A percentile compares a stretch with the other conserved stretches of the same genome.
Evolutionary conservation across 2,329 filamentous ascomycete species (phyloP).

Genomic region (Venturia carpophila): DNA sequence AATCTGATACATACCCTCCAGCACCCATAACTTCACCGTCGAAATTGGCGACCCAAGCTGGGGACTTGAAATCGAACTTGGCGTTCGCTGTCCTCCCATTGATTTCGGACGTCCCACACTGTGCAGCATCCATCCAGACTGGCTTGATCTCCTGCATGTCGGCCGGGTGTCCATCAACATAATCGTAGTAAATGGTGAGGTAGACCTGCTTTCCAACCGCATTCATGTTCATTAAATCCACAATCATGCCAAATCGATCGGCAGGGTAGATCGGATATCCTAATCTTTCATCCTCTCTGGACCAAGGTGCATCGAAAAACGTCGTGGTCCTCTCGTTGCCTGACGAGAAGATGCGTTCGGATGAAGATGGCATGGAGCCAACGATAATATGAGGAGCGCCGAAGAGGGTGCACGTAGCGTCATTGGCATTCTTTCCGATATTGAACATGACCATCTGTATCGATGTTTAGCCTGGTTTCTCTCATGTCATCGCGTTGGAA

Average conservation of each 20-base stretch:
- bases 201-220: conserved; percentile 10
- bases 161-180: conserved; percentile 15
- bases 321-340: conserved; percentile 17
- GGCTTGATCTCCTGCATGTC: conserved; percentile 13
- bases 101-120: conserved; percentile 16
- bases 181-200: conserved; percentile 17
- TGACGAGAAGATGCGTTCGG: conserved; percentile 15
- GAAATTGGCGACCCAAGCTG: conserved; percentile 16
- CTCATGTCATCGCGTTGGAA: neutral
- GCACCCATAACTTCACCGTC: conserved; percentile 15
- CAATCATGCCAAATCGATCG: conserved; percentile 16
- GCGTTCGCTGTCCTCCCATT: neutral
- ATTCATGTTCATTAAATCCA: conserved; percentile 19
- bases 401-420: conserved; percentile 16
- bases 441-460: conserved; percentile 18
- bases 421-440: conserved; percentile 14
- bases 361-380: conserved; percentile 3
- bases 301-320: conserved; percentile 10
- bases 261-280: conserved; percentile 16
- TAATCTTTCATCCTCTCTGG: neutral
- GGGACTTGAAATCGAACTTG: conserved; percentile 12
- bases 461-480: neutral
- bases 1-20: neutral
- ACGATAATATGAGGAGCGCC: conserved; percentile 15
- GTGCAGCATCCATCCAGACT: conserved; percentile 17